A percentile compares a stretch with the other conserved stretches of the same genome.
Evolutionary conservation across 2,329 filamentous ascomycete genomes (phyloP).

Genomic region (Pyricularia sp.): DNA sequence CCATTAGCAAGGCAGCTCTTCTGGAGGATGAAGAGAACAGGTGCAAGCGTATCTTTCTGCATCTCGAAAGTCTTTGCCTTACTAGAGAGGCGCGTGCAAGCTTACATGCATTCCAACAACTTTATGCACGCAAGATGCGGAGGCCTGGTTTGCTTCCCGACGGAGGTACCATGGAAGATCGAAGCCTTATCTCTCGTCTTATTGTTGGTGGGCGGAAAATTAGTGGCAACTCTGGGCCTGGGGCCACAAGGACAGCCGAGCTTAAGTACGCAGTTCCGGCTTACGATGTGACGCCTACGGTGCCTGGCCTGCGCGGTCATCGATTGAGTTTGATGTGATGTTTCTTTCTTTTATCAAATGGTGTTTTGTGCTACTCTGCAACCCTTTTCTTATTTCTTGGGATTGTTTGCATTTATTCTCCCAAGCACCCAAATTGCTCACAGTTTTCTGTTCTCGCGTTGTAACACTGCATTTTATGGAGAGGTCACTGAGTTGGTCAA

Average conservation of each 20-base stretch:
- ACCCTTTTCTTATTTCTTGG: background rate
- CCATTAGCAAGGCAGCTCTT: conserved; percentile 5
- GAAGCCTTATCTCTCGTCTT: conserved; percentile 4
- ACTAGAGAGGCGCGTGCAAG: conserved; percentile 35
- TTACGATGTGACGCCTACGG: background rate
- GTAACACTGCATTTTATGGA: background rate
- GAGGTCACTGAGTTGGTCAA: background rate
- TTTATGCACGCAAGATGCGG: conserved; percentile 28
- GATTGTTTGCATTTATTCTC: background rate
- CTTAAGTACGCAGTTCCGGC: background rate
- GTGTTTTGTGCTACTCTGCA: background rate
- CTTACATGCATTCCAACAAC: conserved; percentile 34
- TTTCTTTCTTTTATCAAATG: background rate
- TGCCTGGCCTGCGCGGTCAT: background rate
- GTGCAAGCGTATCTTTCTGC: conserved; percentile 28
- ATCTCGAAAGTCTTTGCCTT: conserved; percentile 32
- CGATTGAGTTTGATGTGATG: background rate
- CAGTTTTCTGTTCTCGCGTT: background rate
- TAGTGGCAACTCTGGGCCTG: background rate
- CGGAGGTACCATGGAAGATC: conserved; percentile 19
- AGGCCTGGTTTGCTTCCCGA: conserved; percentile 26
- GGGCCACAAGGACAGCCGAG: background rate
- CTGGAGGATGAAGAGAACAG: conserved; percentile 28
- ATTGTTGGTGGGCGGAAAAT: conserved; percentile 1
- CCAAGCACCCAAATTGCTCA: background rate